Percentiles rank a stretch among this genome's conserved stretches.
Conservation (phyloP, 2,329 filamentous ascomycete genomes). For the Colletotrichum sp. region DNA sequence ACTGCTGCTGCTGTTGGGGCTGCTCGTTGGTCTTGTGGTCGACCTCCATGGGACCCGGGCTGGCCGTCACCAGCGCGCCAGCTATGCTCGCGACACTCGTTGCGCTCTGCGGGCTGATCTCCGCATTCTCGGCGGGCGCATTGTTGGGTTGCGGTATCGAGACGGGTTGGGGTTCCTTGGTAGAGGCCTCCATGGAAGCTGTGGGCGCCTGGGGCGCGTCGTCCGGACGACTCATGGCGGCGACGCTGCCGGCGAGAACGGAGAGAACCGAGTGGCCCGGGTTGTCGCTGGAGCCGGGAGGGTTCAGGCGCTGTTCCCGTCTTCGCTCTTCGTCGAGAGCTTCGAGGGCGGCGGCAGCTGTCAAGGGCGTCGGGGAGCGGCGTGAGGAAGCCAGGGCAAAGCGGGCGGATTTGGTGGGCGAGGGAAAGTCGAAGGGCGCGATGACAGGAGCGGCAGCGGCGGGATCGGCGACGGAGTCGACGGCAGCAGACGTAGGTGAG, state of each 20-base stretch:
- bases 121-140: conserved; percentile 42
- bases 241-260: conserved; percentile 58
- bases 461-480: conserved; percentile 23
- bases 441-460: not conserved
- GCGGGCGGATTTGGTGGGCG: conserved; percentile 60
- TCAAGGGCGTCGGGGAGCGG: conserved; percentile 52
- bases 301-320: conserved; percentile 40
- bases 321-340: conserved; percentile 60
- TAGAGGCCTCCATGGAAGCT: conserved; percentile 46
- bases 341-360: conserved; percentile 47
- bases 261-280: conserved; percentile 58
- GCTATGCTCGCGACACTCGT: conserved; percentile 45
- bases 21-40: conserved; percentile 45
- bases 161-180: conserved; percentile 31
- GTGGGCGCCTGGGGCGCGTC: conserved; percentile 56
- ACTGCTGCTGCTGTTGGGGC: conserved; percentile 35
- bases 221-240: conserved; percentile 60
- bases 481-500: conserved; percentile 35
- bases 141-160: conserved; percentile 34
- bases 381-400: conserved; percentile 46
- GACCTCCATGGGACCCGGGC: conserved; percentile 60
- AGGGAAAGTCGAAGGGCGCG: conserved; percentile 30
- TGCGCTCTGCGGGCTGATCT: conserved; percentile 49
- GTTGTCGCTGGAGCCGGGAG: conserved; percentile 55
- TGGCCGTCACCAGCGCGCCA: conserved; percentile 51